Evolutionary conservation across 768 basidiomycete species (phyloP).

Genomic region (Boletus subcaerulescens): DNA sequence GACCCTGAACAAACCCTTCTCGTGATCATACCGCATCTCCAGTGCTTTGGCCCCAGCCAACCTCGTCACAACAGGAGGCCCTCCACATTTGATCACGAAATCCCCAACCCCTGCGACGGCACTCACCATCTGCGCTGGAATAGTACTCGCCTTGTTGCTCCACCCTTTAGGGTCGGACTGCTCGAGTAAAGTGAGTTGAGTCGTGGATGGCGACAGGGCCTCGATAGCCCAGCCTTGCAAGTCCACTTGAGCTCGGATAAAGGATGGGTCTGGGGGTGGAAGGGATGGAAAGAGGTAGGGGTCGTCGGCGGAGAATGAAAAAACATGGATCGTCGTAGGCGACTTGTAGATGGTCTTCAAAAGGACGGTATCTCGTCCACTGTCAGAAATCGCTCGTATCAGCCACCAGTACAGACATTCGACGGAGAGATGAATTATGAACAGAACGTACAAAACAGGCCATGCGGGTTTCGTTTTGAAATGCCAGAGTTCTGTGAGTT

Average conservation of each 20-base stretch:
- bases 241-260: constrained; percentile 94
- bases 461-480: constrained; percentile 88
- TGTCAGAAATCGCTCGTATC: constrained; percentile 30
- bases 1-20: constrained; percentile 73
- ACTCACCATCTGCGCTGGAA: constrained; percentile 91
- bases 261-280: constrained; percentile 64
- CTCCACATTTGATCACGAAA: constrained; percentile 92
- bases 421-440: constrained; percentile 8
- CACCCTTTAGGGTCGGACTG: constrained; percentile 98
- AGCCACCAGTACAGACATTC: not conserved
- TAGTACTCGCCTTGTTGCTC: constrained; percentile 85
- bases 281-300: constrained; percentile 77
- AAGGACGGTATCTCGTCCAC: constrained; percentile 86
- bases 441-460: constrained; percentile 77
- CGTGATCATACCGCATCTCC: constrained; percentile 82
- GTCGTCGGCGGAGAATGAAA: constrained; percentile 92
- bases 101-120: constrained; percentile 90
- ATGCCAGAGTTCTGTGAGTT: constrained; percentile 91
- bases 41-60: constrained; percentile 74
- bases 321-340: constrained; percentile 90
- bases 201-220: constrained; percentile 90
- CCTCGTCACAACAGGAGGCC: constrained; percentile 88
- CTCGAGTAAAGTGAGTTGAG: constrained; percentile 88
- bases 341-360: constrained; percentile 98
- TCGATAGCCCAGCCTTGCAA: constrained; percentile 99